Conservation (phyloP, 2,329 filamentous ascomycete genomes). For the Penicillium glabrum region DNA sequence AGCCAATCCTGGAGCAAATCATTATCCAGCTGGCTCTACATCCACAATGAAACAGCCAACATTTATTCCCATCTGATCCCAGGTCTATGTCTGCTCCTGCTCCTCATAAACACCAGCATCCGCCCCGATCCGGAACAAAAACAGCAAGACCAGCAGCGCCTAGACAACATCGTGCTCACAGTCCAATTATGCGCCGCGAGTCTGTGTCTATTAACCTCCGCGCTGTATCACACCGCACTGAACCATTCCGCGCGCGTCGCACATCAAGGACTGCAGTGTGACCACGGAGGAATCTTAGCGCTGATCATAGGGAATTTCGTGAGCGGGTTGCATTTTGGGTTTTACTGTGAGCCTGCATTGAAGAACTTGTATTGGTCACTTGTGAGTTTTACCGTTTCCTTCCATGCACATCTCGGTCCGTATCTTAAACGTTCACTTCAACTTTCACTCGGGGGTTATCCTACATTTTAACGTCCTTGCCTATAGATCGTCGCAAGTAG, state of each 20-base stretch:
- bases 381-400: conserved; percentile 19
- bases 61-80: conserved; percentile 51
- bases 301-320: conserved; percentile 37
- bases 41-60: conserved; percentile 48
- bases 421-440: background rate
- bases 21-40: conserved; percentile 42
- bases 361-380: conserved; percentile 37
- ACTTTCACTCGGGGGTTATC: background rate
- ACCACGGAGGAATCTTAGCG: conserved; percentile 35
- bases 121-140: background rate
- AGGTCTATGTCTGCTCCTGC: conserved; percentile 24
- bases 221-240: conserved; percentile 35
- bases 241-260: conserved; percentile 31
- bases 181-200: conserved; percentile 24
- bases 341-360: conserved; percentile 32
- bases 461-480: background rate
- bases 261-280: conserved; percentile 26
- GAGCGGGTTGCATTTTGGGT: conserved; percentile 36
- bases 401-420: background rate
- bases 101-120: background rate
- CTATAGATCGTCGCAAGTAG: conserved; percentile 31
- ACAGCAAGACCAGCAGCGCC: conserved; percentile 3
- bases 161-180: conserved; percentile 17
- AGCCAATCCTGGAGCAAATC: conserved; percentile 38
- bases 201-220: conserved; percentile 17